Base-by-base conservation (phyloP, 768 basidiomycete genomes). In the Gymnopilus junonius region DNA sequence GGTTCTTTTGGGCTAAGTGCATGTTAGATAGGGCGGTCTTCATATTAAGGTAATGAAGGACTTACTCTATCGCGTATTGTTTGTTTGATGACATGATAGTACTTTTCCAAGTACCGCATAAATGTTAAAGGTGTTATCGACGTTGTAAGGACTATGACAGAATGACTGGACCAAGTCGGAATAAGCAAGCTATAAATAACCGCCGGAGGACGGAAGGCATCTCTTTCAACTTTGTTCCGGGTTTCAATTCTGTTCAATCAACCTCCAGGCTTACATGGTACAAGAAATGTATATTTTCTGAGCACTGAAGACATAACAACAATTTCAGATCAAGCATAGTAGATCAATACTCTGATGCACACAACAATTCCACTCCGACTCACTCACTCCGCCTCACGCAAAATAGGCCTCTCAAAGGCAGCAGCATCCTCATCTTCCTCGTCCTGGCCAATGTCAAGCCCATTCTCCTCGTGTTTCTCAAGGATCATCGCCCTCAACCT, bases 401-500 rank as follows among this genome's bases (percentile, higher is more conserved):
- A 63, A 55, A 76, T 71, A 14, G 74, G 73, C 45, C 75, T 63
- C 62, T 76, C 75, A 42, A 73, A 70, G 1, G 67, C 70, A 20
- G 61, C 69, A 15, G 72, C 72, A 15, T 69, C 73, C 32, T 64
- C 69, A 45, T 73, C 75, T 3, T 75, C 71, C 11, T 71, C 74
- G 1, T 75, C 71, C 7, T 70, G 73, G 37, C 73, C 73, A 29
- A 74, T 35, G 39, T 73, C 70, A 40, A 71, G 67, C 17, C 71
- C 73, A 29, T 72, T 73, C 53, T 74, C 71, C 21, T 61, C 68
- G 43, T 73, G 72, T 50, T 62, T 73, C 56, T 70, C 62, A 20
- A 78, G 66, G 21, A 79, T 77, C 66, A 79, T 58, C 27, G 68
- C 65, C 61, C 74, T 71, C 59, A 81, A 69, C 58, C 76, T 68